Evolutionary conservation across 106 monocot species (phyloP), one percentile per base, ranked within the genome.

Genomic region (Dendrobium officinale): DNA sequence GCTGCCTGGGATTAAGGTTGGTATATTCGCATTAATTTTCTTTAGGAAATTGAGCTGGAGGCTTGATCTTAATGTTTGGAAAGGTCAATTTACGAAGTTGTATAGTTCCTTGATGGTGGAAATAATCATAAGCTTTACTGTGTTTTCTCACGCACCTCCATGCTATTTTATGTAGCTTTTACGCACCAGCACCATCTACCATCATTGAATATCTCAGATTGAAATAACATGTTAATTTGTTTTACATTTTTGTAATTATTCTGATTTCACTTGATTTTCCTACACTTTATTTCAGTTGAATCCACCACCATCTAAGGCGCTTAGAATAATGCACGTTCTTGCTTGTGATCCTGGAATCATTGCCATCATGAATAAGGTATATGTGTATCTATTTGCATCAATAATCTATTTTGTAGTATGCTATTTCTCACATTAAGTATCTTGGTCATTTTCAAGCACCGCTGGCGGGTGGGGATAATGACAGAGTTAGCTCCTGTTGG

Each of bases 361-460:
- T 88, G 92, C 98, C 55, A 89, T 98, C 48, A 98, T 98, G 98
- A 98, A 98, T 82, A 95, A 98, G 94, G 98, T 98, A 77, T 55
- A 26, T 61, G 55, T 5, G 48, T 37, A 37, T 70, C 13, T 15
- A 16, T 70, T 17, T 33, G 70, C 37, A 70, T 13, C 33, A 70
- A 70, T 66, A 66, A 66, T 66, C 26, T 24, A 9, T 66, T 22
- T 66, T 26, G 26, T 66, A 9, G 64, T 10, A 3, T 8, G 43
- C 41, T 81, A 20, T 67, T 55, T 58, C 2, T 74, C 68, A 22
- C 61, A 47, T 75, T 18, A 24, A 20, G 17, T 7, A 68, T 59
- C 24, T 84, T 33, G 10, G 59, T 55, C 9, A 47, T 73, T 54
- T 82, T 42, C 79, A 77, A 98, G 98, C 92, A 95, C 74, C 84